Percentiles rank a stretch among this genome's conserved stretches.
Evolutionary conservation across 805 yeast species (phyloP).

Genomic region (Saccharomycopsis sp.): DNA sequence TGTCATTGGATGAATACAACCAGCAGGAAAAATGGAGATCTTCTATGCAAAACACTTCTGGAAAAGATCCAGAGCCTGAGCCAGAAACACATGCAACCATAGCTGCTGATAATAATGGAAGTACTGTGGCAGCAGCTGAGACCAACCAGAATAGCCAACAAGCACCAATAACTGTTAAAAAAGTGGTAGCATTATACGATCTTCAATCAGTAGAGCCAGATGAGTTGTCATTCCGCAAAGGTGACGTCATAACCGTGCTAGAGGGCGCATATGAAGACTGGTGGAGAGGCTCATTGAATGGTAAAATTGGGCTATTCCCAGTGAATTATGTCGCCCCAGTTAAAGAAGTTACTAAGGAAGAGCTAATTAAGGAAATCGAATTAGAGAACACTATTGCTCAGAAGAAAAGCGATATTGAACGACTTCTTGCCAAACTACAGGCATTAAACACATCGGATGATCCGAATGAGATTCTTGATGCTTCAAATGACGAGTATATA

Average conservation of each 20-base stretch:
- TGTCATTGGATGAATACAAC: conserved; percentile 62
- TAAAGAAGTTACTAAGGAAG: conserved; percentile 56
- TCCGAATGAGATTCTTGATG: conserved; percentile 24
- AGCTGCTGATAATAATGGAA: conserved; percentile 12
- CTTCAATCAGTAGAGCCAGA: conserved; percentile 73
- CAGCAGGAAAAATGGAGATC: conserved; percentile 30
- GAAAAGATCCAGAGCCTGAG: conserved; percentile 12
- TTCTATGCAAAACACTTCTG: conserved; percentile 18
- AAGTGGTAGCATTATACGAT: conserved; percentile 84
- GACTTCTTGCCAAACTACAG: conserved; percentile 48
- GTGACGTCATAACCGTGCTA: conserved; percentile 80
- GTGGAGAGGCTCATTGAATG: conserved; percentile 87
- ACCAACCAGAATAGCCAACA: conserved; percentile 25
- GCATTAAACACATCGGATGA: conserved; percentile 28
- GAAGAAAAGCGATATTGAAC: conserved; percentile 58
- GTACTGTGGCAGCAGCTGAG: conserved; percentile 17
- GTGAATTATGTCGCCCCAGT: conserved; percentile 83
- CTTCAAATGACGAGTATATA: conserved; percentile 55
- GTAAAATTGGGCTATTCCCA: conserved; percentile 84
- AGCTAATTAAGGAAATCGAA: conserved; percentile 43
- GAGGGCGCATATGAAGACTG: conserved; percentile 89
- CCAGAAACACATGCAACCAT: conserved; percentile 18
- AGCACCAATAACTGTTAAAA: conserved; percentile 37
- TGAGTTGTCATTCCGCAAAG: conserved; percentile 79
- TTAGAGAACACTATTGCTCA: conserved; percentile 49